Percentiles rank a stretch among this genome's conserved stretches.
phyloP scores from a whole-genome alignment of 2,329 filamentous ascomycete species.

The Fusarium sacchari region DNA sequence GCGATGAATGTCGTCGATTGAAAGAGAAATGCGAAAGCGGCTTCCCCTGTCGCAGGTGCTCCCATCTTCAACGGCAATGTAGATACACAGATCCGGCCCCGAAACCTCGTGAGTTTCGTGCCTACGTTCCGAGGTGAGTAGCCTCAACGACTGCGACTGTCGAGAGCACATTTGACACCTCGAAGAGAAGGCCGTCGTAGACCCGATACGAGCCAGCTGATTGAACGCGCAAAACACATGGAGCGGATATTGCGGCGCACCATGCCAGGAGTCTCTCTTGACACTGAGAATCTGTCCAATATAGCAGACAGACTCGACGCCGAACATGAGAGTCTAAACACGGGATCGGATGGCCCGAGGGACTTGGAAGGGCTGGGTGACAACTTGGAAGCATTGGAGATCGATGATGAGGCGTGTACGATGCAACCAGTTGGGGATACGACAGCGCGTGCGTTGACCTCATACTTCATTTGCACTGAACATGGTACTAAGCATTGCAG shows the following conservation, averaged over 20 bases:
- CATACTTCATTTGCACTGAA: not conserved
- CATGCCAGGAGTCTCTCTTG: not conserved
- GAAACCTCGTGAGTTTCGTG: not conserved
- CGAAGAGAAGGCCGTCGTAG: not conserved
- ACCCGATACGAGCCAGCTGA: not conserved
- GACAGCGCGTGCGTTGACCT: not conserved
- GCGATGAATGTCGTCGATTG: constrained; percentile 7
- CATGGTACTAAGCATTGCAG: not conserved
- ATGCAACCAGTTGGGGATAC: constrained; percentile 4
- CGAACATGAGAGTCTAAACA: not conserved
- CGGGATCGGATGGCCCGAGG: not conserved
- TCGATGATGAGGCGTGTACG: not conserved
- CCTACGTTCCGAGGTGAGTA: not conserved
- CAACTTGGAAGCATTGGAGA: not conserved
- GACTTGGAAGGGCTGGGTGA: not conserved
- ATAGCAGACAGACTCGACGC: constrained; percentile 2
- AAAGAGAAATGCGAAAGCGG: constrained; percentile 2
- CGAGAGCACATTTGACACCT: not conserved
- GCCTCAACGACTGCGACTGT: not conserved
- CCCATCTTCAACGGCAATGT: not conserved
- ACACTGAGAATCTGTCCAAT: not conserved
- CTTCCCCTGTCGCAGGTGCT: not conserved
- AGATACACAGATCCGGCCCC: not conserved
- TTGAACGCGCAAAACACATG: not conserved
- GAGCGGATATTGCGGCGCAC: not conserved